Evolutionary conservation across 23 red algal species (phyloP).

Genomic region (Gracilaria gracilis): DNA sequence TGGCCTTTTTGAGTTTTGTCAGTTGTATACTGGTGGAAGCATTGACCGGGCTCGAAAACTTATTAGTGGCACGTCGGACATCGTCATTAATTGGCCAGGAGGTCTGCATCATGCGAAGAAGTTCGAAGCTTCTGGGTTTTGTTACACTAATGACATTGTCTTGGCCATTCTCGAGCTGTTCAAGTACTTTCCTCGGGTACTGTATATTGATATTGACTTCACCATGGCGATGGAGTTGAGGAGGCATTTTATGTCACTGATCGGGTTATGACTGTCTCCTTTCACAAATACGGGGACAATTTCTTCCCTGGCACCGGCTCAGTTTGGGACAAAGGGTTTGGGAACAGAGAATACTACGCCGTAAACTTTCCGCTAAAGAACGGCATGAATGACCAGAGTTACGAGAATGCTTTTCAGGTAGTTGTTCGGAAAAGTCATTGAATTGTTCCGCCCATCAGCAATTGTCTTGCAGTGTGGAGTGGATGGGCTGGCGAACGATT

Average conservation of each 20-base stretch:
- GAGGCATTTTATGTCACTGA: conserved; percentile 79
- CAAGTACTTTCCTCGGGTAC: conserved; percentile 54
- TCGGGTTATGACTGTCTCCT: conserved; percentile 74
- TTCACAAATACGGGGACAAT: conserved; percentile 76
- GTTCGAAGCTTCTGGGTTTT: conserved; percentile 65
- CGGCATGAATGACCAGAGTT: conserved; percentile 71
- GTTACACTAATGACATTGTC: conserved; percentile 79
- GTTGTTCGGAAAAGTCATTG: conserved; percentile 59
- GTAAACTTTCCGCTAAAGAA: conserved; percentile 73
- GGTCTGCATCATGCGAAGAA: conserved; percentile 78
- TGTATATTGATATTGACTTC: conserved; percentile 82
- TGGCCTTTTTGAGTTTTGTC: conserved; percentile 75
- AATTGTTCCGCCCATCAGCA: conserved; percentile 68
- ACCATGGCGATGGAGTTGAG: conserved; percentile 81
- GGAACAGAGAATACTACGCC: conserved; percentile 57
- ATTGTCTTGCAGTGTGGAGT: conserved; percentile 74
- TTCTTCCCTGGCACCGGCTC: conserved; percentile 75
- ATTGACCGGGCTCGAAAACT: conserved; percentile 74
- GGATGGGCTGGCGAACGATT: conserved; percentile 60
- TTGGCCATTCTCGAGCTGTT: conserved; percentile 68
- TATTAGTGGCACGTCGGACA: conserved; percentile 47
- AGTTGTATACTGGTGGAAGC: conserved; percentile 62
- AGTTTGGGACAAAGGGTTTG: conserved; percentile 56
- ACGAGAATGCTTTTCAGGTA: conserved; percentile 37
- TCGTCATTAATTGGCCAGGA: conserved; percentile 81